A percentile compares a stretch with the other conserved stretches of the same genome.
Conservation (phyloP, 2,329 filamentous ascomycete species). For the Pseudofabraea citricarpa region DNA sequence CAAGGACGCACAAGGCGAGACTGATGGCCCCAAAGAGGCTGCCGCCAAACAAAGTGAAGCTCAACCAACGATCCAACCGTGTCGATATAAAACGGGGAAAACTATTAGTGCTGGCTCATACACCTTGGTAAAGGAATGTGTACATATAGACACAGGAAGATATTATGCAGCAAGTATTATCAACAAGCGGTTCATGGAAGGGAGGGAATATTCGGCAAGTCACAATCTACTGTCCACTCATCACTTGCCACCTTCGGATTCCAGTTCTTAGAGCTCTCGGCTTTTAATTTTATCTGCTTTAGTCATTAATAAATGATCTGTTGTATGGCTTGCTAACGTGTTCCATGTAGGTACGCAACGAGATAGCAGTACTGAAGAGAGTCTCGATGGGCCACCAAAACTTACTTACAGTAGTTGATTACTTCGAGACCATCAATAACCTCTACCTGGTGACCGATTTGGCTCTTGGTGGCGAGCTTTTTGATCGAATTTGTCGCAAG, state of each 20-base stretch:
- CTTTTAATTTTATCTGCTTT: too few relatives aligned
- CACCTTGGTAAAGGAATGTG: constrained; percentile 97
- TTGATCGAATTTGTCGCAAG: constrained; percentile 97
- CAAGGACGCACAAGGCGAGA: too few relatives aligned
- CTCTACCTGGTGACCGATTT: constrained; percentile 97
- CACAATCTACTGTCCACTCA: too few relatives aligned
- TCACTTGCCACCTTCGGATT: too few relatives aligned
- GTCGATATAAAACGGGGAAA: constrained; percentile 98
- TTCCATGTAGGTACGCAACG: constrained; percentile 90
- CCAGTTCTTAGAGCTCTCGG: too few relatives aligned
- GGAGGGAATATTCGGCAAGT: constrained; percentile 94
- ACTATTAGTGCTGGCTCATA: constrained; percentile 95
- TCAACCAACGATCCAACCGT: constrained; percentile 76
- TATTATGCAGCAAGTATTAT: constrained; percentile 99
- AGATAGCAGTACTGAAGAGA: constrained; percentile 93
- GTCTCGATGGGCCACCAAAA: constrained; percentile 99
- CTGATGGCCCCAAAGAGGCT: too few relatives aligned
- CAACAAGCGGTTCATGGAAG: constrained; percentile 97
- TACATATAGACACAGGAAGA: constrained; percentile 94
- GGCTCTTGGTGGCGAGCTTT: constrained; percentile 91
- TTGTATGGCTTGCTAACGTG: too few relatives aligned
- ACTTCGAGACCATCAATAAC: constrained; percentile 99
- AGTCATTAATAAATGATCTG: too few relatives aligned
- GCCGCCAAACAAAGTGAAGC: too few relatives aligned
- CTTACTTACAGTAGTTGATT: constrained; percentile 95